Evolutionary conservation across 2,329 filamentous ascomycete species (phyloP), one percentile per base, ranked within the genome.

Genomic region (Alternaria burnsii): DNA sequence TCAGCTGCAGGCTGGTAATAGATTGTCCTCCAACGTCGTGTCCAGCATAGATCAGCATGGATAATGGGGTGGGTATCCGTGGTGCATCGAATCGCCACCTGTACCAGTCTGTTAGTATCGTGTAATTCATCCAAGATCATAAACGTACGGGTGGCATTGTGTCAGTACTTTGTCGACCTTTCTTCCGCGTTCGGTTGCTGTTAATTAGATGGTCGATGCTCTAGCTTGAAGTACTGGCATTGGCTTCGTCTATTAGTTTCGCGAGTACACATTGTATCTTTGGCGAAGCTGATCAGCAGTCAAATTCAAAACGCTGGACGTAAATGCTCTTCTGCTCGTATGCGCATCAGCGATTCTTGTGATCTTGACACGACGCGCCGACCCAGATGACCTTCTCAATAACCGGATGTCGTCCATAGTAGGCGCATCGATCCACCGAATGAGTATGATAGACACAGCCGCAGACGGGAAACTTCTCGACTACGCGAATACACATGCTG

Each of bases 381-480:
- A 77, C 75, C 55, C 72, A 72, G 34, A 77, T 61, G 24, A 75
- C 44, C 42, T 68, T 73, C 41, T 77, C 74, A 11, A 68, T 66
- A 7, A 76, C 71, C 5, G 63, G 22, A 61, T 77, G 75, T 11
- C 71, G 71, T 48, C 75, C 75, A 55, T 71, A 71, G 32, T 66
- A 72, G 5, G 73, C 64, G 52, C 77, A 79, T 20, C 70, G 68
- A 46, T 79, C 76, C n/a, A 78, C 70, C 4, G 72, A 71, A 56
- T 79, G 76, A 11, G 72, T 65, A 52, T 77, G 71, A 55, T 78
- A 79, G 24, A 70, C 67, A 62, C 76, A 79, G 24, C 76, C 76
- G 51, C 77, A 79, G n/a, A 72, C 74, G 3, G 77, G 70, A 52
- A 74, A 79, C 51, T 71, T 73, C 55, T 79, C 77, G 18, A 78